These are phyloP conservation scores for Trichoderma breve DNA, from an alignment of 2,329 filamentous ascomycete species.

Conservation along the genomic window DNA sequence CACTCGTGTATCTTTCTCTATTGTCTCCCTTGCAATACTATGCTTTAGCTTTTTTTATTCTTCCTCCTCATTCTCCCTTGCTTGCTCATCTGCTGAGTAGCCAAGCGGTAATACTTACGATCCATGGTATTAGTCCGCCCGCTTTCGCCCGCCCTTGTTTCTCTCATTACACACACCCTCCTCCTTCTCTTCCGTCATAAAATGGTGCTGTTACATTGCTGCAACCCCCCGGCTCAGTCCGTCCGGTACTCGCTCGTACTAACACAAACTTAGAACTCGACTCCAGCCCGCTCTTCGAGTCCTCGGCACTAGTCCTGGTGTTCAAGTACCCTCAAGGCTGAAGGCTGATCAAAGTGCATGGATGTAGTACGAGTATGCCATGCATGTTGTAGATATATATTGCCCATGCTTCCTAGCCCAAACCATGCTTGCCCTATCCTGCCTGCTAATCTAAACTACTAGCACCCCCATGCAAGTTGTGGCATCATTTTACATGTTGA, in stretches of 20 bases:
- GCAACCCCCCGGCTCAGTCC: background rate
- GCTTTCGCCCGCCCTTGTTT: background rate
- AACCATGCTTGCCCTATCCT: background rate
- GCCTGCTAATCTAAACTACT: background rate
- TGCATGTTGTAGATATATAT: slow-evolving; percentile 10
- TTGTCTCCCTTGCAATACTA: background rate
- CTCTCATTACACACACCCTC: background rate
- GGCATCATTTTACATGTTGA: background rate
- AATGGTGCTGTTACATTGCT: background rate
- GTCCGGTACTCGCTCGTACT: slow-evolving; percentile 2
- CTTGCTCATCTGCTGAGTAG: background rate
- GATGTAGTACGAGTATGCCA: background rate
- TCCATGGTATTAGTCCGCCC: background rate
- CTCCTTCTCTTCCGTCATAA: background rate
- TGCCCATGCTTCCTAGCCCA: background rate
- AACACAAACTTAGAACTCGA: background rate
- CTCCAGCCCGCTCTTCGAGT: background rate
- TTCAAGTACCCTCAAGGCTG: background rate
- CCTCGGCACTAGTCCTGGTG: background rate
- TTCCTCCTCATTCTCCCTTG: background rate
- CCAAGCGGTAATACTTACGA: background rate
- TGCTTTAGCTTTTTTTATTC: background rate
- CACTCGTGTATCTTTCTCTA: background rate
- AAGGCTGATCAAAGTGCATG: background rate
- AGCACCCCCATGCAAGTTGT: background rate